These are phyloP conservation scores for Fraxinus sp. DNA, from an alignment of 305 asterid species.

Conservation along the genomic window DNA sequence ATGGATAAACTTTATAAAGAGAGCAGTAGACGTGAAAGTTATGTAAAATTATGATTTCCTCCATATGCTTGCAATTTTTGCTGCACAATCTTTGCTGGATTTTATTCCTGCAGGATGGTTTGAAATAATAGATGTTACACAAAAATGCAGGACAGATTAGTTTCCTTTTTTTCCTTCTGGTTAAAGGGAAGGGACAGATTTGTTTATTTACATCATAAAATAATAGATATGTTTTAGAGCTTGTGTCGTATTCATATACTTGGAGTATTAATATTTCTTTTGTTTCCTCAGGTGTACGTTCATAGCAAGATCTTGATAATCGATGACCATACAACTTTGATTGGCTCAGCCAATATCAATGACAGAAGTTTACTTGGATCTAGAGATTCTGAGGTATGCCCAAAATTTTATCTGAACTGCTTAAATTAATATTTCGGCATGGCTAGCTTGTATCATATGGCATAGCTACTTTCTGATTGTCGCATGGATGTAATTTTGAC, in stretches of 20 bases:
- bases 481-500: constrained; percentile 29
- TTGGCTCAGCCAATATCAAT: constrained; percentile 91
- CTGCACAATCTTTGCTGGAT: background rate
- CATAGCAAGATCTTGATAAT: constrained; percentile 97
- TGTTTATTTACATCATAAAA: background rate
- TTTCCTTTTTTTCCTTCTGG: background rate
- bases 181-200: background rate
- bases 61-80: constrained; percentile 1
- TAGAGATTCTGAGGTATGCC: constrained; percentile 91
- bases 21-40: background rate
- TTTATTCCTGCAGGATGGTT: background rate
- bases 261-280: constrained; percentile 14
- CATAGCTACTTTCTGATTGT: background rate
- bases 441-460: background rate
- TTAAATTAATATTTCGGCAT: background rate
- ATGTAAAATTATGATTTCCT: background rate
- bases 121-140: background rate
- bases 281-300: constrained; percentile 66
- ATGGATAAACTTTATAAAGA: background rate
- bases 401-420: constrained; percentile 1
- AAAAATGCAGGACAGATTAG: background rate
- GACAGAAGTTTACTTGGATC: constrained; percentile 97
- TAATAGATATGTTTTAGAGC: background rate
- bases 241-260: background rate
- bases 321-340: constrained; percentile 68